Conservation (phyloP, 2,329 filamentous ascomycete genomes). For the Paramyrothecium roridum region DNA sequence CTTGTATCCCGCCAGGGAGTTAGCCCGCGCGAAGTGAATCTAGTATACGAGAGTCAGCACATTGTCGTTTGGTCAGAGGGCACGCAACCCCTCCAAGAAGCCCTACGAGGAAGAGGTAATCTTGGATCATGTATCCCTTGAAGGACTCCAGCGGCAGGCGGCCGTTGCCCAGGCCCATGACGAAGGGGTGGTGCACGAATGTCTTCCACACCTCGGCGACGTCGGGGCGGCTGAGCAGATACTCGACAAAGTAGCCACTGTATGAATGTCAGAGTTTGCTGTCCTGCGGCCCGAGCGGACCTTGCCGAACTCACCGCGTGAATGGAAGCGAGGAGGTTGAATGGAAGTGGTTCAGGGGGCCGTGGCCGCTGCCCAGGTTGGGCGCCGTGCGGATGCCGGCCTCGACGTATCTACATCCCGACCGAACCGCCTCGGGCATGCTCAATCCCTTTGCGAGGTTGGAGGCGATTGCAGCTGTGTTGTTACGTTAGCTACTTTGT, state of each 20-base stretch:
- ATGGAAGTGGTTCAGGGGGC: slow-evolving; percentile 77
- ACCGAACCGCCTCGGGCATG: slow-evolving; percentile 58
- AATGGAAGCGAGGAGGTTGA: slow-evolving; percentile 67
- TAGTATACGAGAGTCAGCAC: slow-evolving; percentile 23
- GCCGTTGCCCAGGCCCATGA: slow-evolving; percentile 71
- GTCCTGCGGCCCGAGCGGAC: not conserved
- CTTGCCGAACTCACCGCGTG: slow-evolving; percentile 46
- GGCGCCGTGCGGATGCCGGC: slow-evolving; percentile 65
- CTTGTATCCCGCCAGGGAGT: slow-evolving; percentile 84
- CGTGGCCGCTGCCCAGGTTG: slow-evolving; percentile 62
- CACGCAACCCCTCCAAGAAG: too few species aligned
- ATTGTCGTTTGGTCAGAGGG: too few species aligned
- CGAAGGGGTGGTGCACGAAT: slow-evolving; percentile 81
- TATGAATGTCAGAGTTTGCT: not conserved
- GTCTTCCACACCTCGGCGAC: slow-evolving; percentile 71
- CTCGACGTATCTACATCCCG: slow-evolving; percentile 69
- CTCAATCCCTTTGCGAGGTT: slow-evolving; percentile 60
- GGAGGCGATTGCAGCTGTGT: slow-evolving; percentile 68
- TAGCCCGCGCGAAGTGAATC: slow-evolving; percentile 85
- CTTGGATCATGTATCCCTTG: slow-evolving; percentile 86
- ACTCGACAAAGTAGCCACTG: slow-evolving; percentile 78
- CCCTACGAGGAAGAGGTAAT: slow-evolving; percentile 81
- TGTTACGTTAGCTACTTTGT: not conserved
- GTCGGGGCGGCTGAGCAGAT: slow-evolving; percentile 71
- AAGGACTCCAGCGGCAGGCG: slow-evolving; percentile 73